phyloP scores from a whole-genome alignment of 495 filamentous ascomycete genomes.

The Penicillium macrosclerotiorum region DNA sequence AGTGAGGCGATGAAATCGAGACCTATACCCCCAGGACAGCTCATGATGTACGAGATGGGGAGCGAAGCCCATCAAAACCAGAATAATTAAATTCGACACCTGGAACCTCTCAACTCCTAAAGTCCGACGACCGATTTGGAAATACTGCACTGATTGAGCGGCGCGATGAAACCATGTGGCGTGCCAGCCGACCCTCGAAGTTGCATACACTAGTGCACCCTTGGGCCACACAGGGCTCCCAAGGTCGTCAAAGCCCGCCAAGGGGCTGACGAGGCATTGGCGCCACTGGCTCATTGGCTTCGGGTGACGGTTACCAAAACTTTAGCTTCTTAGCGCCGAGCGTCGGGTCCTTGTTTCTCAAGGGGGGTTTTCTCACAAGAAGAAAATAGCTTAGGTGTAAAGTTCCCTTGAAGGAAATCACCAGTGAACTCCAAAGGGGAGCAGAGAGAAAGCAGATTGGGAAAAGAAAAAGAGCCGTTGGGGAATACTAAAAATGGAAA shows the following conservation, averaged over 20 bases:
- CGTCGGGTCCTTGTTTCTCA: not conserved
- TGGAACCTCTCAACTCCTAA: not conserved
- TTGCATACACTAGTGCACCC: constrained; percentile 16
- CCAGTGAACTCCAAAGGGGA: no score
- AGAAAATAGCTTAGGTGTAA: no score
- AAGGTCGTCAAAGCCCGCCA: not conserved
- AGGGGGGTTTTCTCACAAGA: not conserved
- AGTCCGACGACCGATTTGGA: constrained; percentile 1
- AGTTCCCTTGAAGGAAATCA: no score
- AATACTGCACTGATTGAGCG: constrained; percentile 4
- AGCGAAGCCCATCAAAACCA: no score
- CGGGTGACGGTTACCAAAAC: not conserved
- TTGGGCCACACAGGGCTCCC: no score
- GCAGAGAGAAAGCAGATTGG: no score
- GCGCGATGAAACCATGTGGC: constrained; percentile 28
- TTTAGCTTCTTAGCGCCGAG: not conserved
- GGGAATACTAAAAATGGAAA: no score
- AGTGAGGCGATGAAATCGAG: no score
- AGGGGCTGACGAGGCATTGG: not conserved
- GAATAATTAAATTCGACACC: not conserved
- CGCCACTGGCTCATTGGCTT: not conserved
- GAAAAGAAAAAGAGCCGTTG: no score
- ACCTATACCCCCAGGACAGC: no score
- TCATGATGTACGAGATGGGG: no score
- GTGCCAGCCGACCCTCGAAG: constrained; percentile 13